Evolutionary conservation across 441 rosid genomes (phyloP), one percentile per base, ranked within the genome.

Genomic region (Pelargonium myrrhifolium): DNA sequence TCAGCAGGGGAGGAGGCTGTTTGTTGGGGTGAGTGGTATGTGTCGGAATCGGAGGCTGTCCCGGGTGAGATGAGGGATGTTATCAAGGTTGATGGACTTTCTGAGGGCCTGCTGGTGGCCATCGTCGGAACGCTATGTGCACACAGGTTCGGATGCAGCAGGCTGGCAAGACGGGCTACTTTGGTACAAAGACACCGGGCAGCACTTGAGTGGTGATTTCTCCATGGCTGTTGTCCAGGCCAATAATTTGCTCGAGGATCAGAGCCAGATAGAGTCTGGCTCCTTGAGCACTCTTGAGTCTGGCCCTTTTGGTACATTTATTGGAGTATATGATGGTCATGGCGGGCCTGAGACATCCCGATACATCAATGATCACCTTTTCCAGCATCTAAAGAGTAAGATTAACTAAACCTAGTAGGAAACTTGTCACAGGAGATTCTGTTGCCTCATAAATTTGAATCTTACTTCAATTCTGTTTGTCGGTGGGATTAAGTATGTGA

Each of bases 141-240:
- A 84, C 76, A 65, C 80, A 1, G 79, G 68, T 59, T 85, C 88
- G 11, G 90, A 87, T 31, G 75, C 90, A 9, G 80, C 74, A 55
- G 96, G 97, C 65, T 90, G 95, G 40, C 95, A 84, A 69, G 96
- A 93, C 28, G 99, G 99, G 20, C 80, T 93, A 1, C 68, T 91
- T 58, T 93, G 99, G 99, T 93, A 81, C 82, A 84, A 86, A 78
- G 99, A 93, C 79, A 68, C 66, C 7, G 99, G 95, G 55, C 97
- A 91, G 20, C 97, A 93, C 79, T 71, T 81, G n/a, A 81, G 24
- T 77, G 99, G 99, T 73, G 97, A 93, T 68, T 93, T 91, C 79
- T 93, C 99, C 0, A 93, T 93, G 99, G 97, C 99, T 7, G 99
- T 93, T 35, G 91, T 93, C 56, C 99, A 93, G 82, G 99, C 97